These are phyloP conservation scores for Moniliella sp. DNA, from an alignment of 1,284 basidiomycete genomes.

Conservation along the genomic window DNA sequence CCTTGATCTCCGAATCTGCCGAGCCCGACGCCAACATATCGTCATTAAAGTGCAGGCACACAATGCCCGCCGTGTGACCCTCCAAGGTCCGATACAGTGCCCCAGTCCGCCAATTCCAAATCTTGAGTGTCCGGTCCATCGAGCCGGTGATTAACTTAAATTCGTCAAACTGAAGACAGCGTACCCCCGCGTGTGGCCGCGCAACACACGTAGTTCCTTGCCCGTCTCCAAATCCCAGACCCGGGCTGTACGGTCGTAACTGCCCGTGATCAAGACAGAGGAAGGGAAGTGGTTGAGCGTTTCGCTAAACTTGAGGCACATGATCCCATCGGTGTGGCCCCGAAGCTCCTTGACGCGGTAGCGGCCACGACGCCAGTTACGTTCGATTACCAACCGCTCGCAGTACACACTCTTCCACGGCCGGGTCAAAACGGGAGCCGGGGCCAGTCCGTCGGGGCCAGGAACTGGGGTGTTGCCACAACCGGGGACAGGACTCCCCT, in stretches of 20 bases:
- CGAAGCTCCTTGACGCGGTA: slow-evolving; percentile 62
- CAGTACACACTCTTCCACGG: slow-evolving; percentile 99
- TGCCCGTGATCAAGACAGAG: slow-evolving; percentile 86
- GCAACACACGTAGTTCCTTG: slow-evolving; percentile 55
- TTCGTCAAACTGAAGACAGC: slow-evolving; percentile 85
- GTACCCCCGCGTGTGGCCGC: slow-evolving; percentile 71
- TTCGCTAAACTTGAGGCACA: slow-evolving; percentile 89
- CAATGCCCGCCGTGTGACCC: slow-evolving; percentile 76
- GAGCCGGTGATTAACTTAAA: slow-evolving; percentile 83
- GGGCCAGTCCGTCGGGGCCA: not conserved
- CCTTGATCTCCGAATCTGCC: slow-evolving; percentile 32
- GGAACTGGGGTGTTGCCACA: not conserved
- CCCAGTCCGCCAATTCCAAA: slow-evolving; percentile 94
- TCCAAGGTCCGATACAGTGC: slow-evolving; percentile 64
- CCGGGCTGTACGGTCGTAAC: slow-evolving; percentile 82
- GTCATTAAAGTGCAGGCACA: slow-evolving; percentile 75
- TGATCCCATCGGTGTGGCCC: slow-evolving; percentile 85
- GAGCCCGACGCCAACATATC: slow-evolving; percentile 52
- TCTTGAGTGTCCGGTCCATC: slow-evolving; percentile 84
- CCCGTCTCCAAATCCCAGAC: slow-evolving; percentile 95
- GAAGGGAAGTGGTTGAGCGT: slow-evolving; percentile 57
- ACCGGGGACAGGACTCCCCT: no score
- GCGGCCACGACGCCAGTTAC: slow-evolving; percentile 85
- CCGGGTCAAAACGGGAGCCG: slow-evolving; percentile 41
- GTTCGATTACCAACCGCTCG: slow-evolving; percentile 77